Evolutionary conservation across 129 eudicot genomes (phyloP).

Genomic region (Pulicaria dysenterica): DNA sequence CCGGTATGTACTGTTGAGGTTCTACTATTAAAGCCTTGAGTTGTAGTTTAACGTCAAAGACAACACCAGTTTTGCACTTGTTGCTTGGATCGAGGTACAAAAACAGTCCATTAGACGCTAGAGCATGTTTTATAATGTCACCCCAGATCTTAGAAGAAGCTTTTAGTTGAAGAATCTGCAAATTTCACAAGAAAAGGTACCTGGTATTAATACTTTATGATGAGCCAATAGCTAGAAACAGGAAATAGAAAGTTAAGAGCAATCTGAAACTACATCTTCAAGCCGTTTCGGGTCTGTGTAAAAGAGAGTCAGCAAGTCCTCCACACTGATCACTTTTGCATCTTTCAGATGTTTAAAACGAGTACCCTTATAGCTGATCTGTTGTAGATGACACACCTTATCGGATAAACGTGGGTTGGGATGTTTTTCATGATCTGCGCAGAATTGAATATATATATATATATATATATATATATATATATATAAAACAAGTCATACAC

Average conservation of each 20-base stretch:
- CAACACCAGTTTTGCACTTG: slow-evolving; percentile 37
- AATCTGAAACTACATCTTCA: slow-evolving; percentile 41
- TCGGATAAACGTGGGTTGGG: slow-evolving; percentile 51
- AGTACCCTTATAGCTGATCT: slow-evolving; percentile 60
- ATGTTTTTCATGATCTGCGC: slow-evolving; percentile 63
- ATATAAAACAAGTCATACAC: too few species aligned
- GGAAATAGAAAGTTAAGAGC: background rate
- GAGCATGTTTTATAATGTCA: slow-evolving; percentile 59
- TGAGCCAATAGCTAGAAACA: background rate
- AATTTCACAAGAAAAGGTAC: slow-evolving; percentile 2
- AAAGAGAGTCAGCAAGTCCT: slow-evolving; percentile 49
- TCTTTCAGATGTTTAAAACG: slow-evolving; percentile 48
- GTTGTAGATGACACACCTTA: slow-evolving; percentile 61
- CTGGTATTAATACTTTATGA: background rate
- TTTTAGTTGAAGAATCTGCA: slow-evolving; percentile 59
- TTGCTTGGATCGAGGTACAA: slow-evolving; percentile 47
- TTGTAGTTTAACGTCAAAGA: slow-evolving; percentile 56
- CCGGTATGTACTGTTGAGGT: slow-evolving; percentile 39
- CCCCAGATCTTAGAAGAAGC: slow-evolving; percentile 62
- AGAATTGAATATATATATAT: too few species aligned
- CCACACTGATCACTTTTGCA: slow-evolving; percentile 56
- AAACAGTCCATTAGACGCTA: slow-evolving; percentile 50
- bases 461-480: too few species aligned
- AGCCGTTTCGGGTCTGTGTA: slow-evolving; percentile 50
- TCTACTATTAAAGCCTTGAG: slow-evolving; percentile 45